Percentiles rank a stretch among this genome's conserved stretches.
Conservation (phyloP, 192 early-diverging fungal genomes). For the Dimargaris cristalligena region DNA sequence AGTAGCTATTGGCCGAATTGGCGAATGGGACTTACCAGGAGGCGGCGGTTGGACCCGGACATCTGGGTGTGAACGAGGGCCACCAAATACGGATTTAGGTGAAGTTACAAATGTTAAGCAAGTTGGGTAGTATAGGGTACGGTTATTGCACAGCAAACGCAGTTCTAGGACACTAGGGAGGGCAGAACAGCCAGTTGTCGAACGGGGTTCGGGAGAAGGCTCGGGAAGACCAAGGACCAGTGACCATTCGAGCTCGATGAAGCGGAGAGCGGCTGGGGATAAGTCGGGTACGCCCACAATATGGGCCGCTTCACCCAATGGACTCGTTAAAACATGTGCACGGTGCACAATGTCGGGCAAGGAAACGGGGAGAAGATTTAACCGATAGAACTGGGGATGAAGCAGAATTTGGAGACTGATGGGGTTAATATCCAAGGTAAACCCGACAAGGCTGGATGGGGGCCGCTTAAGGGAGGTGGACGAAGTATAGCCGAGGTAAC, state of each 20-base stretch:
- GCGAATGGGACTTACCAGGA: too few species aligned
- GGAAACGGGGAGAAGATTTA: neutral
- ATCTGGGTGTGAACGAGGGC: too few species aligned
- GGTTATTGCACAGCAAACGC: neutral
- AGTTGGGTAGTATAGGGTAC: neutral
- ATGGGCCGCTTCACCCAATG: slow-evolving; percentile 2
- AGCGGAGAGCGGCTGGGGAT: neutral
- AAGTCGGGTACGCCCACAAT: neutral
- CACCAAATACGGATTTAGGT: too few species aligned
- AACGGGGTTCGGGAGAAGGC: neutral
- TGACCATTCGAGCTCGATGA: neutral
- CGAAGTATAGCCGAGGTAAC: neutral
- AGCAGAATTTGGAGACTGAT: slow-evolving; percentile 6
- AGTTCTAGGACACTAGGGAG: slow-evolving; percentile 1
- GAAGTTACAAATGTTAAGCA: slow-evolving; percentile 1
- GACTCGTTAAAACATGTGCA: neutral
- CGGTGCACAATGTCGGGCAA: neutral
- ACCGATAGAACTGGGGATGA: neutral
- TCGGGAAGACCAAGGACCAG: neutral
- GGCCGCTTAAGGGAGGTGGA: neutral
- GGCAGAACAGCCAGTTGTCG: too few species aligned
- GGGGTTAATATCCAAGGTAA: neutral
- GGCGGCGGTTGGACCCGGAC: too few species aligned
- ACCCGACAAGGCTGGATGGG: neutral
- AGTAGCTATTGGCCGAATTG: too few species aligned